Percentiles rank a stretch among this genome's conserved stretches.
Conservation (phyloP, 257 asterid genomes). For the Jasminum sambac region DNA sequence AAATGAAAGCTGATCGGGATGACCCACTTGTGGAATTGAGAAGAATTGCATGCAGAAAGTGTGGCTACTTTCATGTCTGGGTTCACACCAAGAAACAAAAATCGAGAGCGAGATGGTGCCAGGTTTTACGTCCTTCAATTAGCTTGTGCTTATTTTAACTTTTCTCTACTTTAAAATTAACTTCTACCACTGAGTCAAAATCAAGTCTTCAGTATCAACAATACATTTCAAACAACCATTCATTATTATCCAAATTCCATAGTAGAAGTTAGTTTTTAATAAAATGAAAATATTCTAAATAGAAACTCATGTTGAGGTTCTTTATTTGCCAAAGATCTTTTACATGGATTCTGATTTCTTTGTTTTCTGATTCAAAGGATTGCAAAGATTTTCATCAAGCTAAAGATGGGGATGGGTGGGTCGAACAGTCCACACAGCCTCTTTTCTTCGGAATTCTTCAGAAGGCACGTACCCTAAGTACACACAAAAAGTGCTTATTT, state of each 20-base stretch:
- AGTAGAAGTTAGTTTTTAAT: too few species aligned
- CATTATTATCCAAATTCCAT: too few species aligned
- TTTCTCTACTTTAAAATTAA: too few species aligned
- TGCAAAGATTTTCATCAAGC: slow-evolving; percentile 92
- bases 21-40: slow-evolving; percentile 60
- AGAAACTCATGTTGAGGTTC: too few species aligned
- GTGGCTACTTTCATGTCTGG: slow-evolving; percentile 83
- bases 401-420: slow-evolving; percentile 99
- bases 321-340: neutral
- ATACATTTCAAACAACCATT: too few species aligned
- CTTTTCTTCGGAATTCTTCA: slow-evolving; percentile 78
- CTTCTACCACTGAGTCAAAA: too few species aligned
- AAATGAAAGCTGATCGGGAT: slow-evolving; percentile 54
- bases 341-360: slow-evolving; percentile 24
- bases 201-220: too few species aligned
- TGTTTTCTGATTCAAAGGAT: slow-evolving; percentile 50
- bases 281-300: too few species aligned
- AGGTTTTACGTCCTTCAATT: slow-evolving; percentile 49
- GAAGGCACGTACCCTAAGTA: slow-evolving; percentile 48
- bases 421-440: slow-evolving; percentile 86
- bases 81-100: slow-evolving; percentile 63
- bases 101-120: slow-evolving; percentile 98
- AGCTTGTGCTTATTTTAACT: neutral
- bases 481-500: neutral
- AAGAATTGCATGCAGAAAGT: slow-evolving; percentile 82